Percentiles rank a stretch among this genome's conserved stretches.
These are phyloP conservation scores for Primulina tabacum DNA, from an alignment of 257 asterid species.

Conservation along the genomic window DNA sequence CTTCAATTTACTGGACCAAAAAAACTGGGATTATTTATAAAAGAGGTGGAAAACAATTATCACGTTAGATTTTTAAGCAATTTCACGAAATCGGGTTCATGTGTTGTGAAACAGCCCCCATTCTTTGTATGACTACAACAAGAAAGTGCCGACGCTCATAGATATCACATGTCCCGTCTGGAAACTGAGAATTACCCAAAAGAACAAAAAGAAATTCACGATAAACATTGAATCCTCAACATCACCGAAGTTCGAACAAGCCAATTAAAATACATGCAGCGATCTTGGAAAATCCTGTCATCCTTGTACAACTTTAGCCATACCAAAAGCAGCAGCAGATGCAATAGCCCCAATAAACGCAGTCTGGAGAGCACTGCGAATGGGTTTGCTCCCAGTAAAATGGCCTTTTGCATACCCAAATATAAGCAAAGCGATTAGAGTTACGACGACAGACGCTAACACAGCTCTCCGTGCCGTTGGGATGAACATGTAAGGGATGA, in stretches of 20 bases:
- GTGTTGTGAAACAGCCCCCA: too few species aligned
- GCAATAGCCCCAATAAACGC: constrained; percentile 92
- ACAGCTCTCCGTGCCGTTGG: constrained; percentile 57
- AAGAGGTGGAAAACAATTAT: too few species aligned
- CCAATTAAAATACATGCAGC: background rate
- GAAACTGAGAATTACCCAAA: background rate
- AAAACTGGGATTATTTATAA: too few species aligned
- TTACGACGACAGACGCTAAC: constrained; percentile 54
- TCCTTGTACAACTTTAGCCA: constrained; percentile 79
- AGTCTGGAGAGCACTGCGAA: constrained; percentile 69
- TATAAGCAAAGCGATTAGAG: constrained; percentile 63
- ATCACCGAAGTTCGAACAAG: background rate
- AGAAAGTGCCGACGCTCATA: too few species aligned
- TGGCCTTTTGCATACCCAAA: constrained; percentile 87
- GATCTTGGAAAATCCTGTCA: constrained; percentile 12
- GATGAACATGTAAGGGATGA: constrained; percentile 74
- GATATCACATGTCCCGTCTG: too few species aligned
- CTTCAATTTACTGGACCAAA: too few species aligned
- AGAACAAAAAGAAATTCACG: background rate
- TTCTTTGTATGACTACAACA: too few species aligned
- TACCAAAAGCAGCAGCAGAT: constrained; percentile 92
- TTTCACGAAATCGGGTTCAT: too few species aligned
- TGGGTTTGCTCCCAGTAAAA: constrained; percentile 71
- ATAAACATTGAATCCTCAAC: background rate
- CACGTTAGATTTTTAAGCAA: too few species aligned